Base-by-base conservation (phyloP, 2,329 filamentous ascomycete species). In the Clonostachys rosea region DNA sequence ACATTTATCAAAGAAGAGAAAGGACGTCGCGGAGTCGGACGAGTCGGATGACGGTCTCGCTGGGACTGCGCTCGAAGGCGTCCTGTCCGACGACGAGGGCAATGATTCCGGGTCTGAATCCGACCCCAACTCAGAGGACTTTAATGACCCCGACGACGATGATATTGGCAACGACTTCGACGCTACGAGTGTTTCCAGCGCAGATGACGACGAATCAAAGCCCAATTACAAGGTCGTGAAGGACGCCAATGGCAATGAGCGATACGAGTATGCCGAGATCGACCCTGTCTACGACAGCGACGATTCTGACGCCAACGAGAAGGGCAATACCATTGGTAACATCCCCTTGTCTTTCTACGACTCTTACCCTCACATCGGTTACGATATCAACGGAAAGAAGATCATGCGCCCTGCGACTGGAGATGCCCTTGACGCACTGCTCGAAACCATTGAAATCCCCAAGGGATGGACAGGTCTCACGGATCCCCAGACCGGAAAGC, bases 361-460 rank as follows among this genome's bases (percentile, higher is more conserved):
- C 65, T 87, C 89, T 35, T 99, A 96, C 64, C 94, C 94, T 44
- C 94, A 99, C 65, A 96, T 99, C 63, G 94, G 94, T 50, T 99
- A 99, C 70, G 89, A 96, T 59, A 97, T 99, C 72, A 95, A 99
- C 66, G 94, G 94, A 66, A 96, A 95, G 79, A 95, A 89, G 68
- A 96, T 99, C 54, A 89, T 96, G 84, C 87, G 94, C 45, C 94
- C 94, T 7, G 94, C 95, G 5, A 92, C 91, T 56, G 92, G 92
- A 45, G 87, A 96, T 64, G 94, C 94, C 35, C 73, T 99, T 34
- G 94, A 99, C 73, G 90, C 91, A 12, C 77, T 99, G 40, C 76
- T 99, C 10, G 92, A 99, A 59, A 96, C 89, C 68, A 99, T 99
- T 59, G 94, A 99, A 61, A 76, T 99, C 35, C 94, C 94, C 13